Base-by-base conservation (phyloP, 2,329 filamentous ascomycete genomes). In the Pseudogymnoascus sp. region DNA sequence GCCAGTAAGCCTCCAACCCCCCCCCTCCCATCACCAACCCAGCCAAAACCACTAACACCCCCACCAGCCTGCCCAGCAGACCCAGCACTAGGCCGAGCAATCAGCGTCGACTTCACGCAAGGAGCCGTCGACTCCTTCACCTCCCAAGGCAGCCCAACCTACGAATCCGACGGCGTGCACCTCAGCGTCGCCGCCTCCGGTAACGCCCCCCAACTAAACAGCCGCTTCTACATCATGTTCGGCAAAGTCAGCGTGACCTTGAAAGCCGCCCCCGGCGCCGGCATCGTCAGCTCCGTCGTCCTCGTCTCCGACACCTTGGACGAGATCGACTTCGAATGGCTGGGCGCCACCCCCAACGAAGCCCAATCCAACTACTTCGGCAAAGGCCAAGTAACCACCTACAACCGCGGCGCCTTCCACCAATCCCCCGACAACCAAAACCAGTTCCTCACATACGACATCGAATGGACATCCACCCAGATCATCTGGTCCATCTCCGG, bases 191-290 rank as follows among this genome's bases (percentile, higher is more conserved):
- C 84, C 61, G 79, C 86, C 71, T 81, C 86, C 60, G 92, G 93
- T 63, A 91, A 99, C 73, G 84, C 91, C 2, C 94, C 94, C 0
- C 89, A 93, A 74, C 84, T 99, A 65, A 83, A 83, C 67, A 96
- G 92, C 65, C 85, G 94, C 71, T 97, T 96, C 84, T 97, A 97
- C 81, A 96, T 99, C 78, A 97, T 99, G 94, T 99, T 97, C 74
- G 94, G 94, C 68, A 89, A 88, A 67, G 90, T 97, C 72, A 89
- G 96, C 68, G 84, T 92, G 68, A 87, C 85, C 33, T 82, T 97
- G 79, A 92, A 93, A 77, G 86, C 91, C 25, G 92, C 94, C 8
- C 88, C 92, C 0, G 94, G 94, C 6, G 86, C 84, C 8, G 94
- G 94, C 65, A 97, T 99, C 70, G 92, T 99, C 67, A 96, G 91